A percentile compares a stretch with the other conserved stretches of the same genome.
phyloP scores from a whole-genome alignment of 2,329 filamentous ascomycete genomes.

The Chaetomium strumarium region DNA sequence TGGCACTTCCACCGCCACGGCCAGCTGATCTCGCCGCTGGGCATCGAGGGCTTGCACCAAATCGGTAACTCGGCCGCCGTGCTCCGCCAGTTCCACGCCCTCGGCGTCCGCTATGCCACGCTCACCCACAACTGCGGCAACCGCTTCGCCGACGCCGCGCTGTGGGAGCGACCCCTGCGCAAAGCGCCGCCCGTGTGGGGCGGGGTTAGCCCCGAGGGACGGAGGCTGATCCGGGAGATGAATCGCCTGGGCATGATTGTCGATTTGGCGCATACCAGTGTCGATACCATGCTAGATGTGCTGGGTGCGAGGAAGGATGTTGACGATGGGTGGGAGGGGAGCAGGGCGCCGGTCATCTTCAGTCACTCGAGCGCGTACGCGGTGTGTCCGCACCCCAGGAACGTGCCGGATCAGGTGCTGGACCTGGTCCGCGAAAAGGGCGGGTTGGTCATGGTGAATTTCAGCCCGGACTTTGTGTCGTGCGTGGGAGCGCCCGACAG shows the following conservation, averaged over 20 bases:
- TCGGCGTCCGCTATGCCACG: constrained; percentile 83
- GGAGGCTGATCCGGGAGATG: constrained; percentile 74
- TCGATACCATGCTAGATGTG: constrained; percentile 80
- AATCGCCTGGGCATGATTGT: constrained; percentile 94
- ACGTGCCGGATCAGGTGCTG: constrained; percentile 81
- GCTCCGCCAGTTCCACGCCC: constrained; percentile 65
- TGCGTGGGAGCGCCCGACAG: constrained; percentile 56
- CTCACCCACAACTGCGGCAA: constrained; percentile 95
- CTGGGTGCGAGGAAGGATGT: constrained; percentile 44
- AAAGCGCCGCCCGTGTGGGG: constrained; percentile 56
- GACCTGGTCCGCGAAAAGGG: constrained; percentile 66
- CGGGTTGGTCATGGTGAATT: constrained; percentile 88
- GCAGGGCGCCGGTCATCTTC: constrained; percentile 78
- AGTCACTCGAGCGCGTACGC: constrained; percentile 78
- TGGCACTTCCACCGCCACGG: constrained; percentile 33
- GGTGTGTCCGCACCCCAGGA: constrained; percentile 81
- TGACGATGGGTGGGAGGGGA: constrained; percentile 55
- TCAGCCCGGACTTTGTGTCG: constrained; percentile 74
- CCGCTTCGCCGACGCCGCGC: constrained; percentile 76
- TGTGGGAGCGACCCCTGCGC: constrained; percentile 49
- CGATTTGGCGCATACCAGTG: constrained; percentile 70
- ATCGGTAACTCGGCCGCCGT: constrained; percentile 79
- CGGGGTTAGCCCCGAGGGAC: constrained; percentile 68
- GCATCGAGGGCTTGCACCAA: constrained; percentile 85
- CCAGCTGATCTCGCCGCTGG: constrained; percentile 70